phyloP scores from a whole-genome alignment of 352 stramenopile genomes.

The Globisporangium spinosum region DNA sequence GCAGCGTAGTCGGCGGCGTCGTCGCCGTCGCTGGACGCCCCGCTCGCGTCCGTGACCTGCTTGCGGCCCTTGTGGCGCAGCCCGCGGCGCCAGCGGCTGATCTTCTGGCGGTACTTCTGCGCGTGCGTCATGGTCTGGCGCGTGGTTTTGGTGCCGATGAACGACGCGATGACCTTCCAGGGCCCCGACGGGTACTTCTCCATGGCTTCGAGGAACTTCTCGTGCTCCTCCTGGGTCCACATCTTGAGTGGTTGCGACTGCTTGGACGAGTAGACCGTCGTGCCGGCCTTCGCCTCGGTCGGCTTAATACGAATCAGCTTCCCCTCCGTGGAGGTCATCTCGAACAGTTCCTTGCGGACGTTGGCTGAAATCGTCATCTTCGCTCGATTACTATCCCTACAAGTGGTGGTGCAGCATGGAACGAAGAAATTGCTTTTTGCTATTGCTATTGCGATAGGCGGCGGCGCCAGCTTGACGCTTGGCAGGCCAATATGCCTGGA shows the following conservation, averaged over 20 bases:
- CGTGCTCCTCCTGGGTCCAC: conserved; percentile 84
- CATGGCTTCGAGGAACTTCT: conserved; percentile 84
- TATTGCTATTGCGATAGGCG: conserved; percentile 8
- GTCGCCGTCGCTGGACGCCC: conserved; percentile 30
- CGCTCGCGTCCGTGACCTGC: conserved; percentile 37
- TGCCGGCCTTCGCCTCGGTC: conserved; percentile 79
- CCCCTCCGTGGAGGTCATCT: conserved; percentile 72
- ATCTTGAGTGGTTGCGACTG: conserved; percentile 82
- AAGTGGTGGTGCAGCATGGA: conserved; percentile 7
- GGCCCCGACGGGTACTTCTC: conserved; percentile 81
- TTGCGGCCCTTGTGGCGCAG: conserved; percentile 80
- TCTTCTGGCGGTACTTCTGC: conserved; percentile 86
- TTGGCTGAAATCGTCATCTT: conserved; percentile 85
- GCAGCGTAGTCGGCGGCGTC: conserved; percentile 44
- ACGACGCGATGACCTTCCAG: conserved; percentile 81
- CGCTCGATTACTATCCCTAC: conserved; percentile 10
- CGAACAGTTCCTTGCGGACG: conserved; percentile 83
- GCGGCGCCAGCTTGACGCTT: background rate
- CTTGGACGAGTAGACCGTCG: conserved; percentile 82
- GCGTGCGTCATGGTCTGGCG: conserved; percentile 92
- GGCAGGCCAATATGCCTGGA: conserved; percentile 7
- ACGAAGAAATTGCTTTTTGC: conserved; percentile 21
- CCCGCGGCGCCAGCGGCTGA: conserved; percentile 73
- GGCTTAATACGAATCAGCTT: conserved; percentile 85
- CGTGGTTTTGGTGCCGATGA: conserved; percentile 82